These are phyloP conservation scores for Aspergillus intermedius DNA, from an alignment of 2,329 filamentous ascomycete species.

Conservation along the genomic window DNA sequence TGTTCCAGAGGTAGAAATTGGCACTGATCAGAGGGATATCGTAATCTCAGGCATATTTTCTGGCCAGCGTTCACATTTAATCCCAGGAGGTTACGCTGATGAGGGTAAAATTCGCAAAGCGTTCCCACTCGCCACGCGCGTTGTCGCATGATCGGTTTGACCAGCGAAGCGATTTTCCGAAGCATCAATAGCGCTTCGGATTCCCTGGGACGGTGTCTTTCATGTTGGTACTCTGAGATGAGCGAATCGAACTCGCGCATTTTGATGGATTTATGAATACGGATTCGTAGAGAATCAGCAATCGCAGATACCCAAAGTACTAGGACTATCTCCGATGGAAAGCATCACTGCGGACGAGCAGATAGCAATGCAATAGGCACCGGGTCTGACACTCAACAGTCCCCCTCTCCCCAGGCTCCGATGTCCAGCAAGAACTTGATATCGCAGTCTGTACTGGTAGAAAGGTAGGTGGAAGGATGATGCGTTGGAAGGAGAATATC, in stretches of 20 bases:
- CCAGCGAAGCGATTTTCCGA: constrained; percentile 74
- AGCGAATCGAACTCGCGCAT: constrained; percentile 44
- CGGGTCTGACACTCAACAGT: too few relatives aligned
- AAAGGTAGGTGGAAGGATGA: not conserved
- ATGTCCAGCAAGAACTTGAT: not conserved
- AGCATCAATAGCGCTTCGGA: constrained; percentile 55
- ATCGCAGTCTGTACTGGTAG: not conserved
- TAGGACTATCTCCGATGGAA: not conserved
- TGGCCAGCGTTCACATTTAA: constrained; percentile 71
- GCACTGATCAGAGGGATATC: constrained; percentile 64
- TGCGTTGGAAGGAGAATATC: not conserved
- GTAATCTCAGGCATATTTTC: constrained; percentile 75
- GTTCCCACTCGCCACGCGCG: constrained; percentile 72
- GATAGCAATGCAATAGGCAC: too few relatives aligned
- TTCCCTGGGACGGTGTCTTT: constrained; percentile 44
- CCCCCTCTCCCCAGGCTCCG: too few relatives aligned
- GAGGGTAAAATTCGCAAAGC: constrained; percentile 79
- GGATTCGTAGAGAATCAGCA: too few relatives aligned
- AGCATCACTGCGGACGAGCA: too few relatives aligned
- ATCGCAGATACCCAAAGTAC: too few relatives aligned
- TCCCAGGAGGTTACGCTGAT: constrained; percentile 66
- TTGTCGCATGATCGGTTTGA: constrained; percentile 92
- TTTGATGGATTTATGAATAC: constrained; percentile 5
- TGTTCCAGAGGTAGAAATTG: constrained; percentile 76
- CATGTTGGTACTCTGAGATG: constrained; percentile 47